Evolutionary conservation across 192 early-diverging fungal genomes (phyloP), one percentile per base, ranked within the genome.

Genomic region (Gigaspora rosea): DNA sequence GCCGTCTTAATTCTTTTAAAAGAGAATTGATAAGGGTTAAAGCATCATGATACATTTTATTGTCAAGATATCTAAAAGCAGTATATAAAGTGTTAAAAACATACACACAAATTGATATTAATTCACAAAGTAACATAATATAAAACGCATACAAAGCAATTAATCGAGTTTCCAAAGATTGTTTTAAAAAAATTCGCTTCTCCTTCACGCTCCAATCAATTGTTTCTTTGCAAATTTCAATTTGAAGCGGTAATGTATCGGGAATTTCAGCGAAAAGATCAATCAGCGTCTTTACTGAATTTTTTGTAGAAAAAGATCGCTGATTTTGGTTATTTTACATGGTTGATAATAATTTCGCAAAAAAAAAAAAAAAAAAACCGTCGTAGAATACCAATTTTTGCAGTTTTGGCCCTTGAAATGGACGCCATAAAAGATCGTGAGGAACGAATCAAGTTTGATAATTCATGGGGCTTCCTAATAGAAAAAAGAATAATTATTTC

Each of bases 371-470:
- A 47, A 64, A 49, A 62, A 62, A 41, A 15, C 8, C 2, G 52
- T 50, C 4, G 76, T 22, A 47, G 1, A 61, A 22, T 85, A 95
- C 94, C 88, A 64, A 96, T 90, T 85, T 96, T 99, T 46, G 97
- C 95, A 6, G 95, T 94, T 88, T 99, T 99, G 50, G 97, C 97
- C 82, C 96, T 96, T 27, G 96, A 92, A 50, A 97, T 93, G 22
- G 90, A 86, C 22, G 88, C 85, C 71, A 99, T 93, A 78, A 94
- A 88, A 10, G 85, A 77, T 64, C 91, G 91, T 13, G 95, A 95
- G 32, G 88, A 88, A 68, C 92, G 91, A 73, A 97, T 92, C 73
- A 99, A 89, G 11, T 78, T 84, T 0, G 94, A 92, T 49, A 99
- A 89, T 56, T 94, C 91, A 9, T 90, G 78, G 16, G 95, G 84